Base-by-base conservation (phyloP, 306 rosid species). In the Adenanthera pavonina region DNA sequence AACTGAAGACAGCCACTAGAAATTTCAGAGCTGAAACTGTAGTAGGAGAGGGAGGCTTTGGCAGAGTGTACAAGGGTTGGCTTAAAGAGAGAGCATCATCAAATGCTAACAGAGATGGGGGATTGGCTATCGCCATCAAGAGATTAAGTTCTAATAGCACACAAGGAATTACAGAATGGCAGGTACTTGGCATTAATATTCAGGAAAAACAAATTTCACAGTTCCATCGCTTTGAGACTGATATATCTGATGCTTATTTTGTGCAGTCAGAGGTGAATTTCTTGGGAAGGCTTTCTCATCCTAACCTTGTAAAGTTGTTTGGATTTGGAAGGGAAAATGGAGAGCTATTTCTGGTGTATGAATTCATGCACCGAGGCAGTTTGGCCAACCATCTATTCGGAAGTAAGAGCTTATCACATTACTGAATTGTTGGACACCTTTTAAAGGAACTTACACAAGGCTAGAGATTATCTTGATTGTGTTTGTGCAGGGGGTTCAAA, bases 261-360 rank as follows among this genome's bases (percentile, higher is more conserved):
- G 49, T 44, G 86, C 91, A 95, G 99, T 87, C 98, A 49, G 99
- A 95, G 84, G 96, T 95, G 72, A 91, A 88, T 85, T 93, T 92
- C 94, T 88, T 95, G 69, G 99, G 99, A 83, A 81, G 93, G 80
- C 92, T 95, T 51, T 95, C 96, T 76, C 99, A 95, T 69, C 98
- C 96, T 40, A 93, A 93, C 82, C 94, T 95, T 40, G 96, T 95
- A 53, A 95, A 86, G 86, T 82, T 95, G 77, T 38, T 88, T 62
- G 99, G 98, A 67, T 91, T 83, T 46, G 86, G 94, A 35, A 82
- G 86, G 87, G 94, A 93, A 81, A 88, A 89, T 15, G 20, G 62
- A 0, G 92, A 88, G 82, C 86, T 91, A 38, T 84, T 90, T 71
- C 85, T 93, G 13, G 87, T 88, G 43, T 95, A 91, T n/a, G 97